These are phyloP conservation scores for Plantago rigida DNA, from an alignment of 305 asterid species.

Conservation along the genomic window DNA sequence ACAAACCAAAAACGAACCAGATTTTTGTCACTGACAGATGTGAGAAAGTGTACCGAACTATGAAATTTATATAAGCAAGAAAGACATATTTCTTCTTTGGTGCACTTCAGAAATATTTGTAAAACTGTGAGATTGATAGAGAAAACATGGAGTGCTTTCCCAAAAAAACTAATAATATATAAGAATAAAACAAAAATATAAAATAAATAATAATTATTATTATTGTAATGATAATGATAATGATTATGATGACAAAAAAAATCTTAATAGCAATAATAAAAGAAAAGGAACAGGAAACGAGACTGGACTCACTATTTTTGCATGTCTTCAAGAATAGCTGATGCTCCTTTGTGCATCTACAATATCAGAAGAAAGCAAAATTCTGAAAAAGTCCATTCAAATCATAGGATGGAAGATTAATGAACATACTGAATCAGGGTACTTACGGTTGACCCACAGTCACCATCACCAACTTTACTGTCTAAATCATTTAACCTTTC, in stretches of 20 bases:
- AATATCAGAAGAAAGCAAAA: slow-evolving; percentile 26
- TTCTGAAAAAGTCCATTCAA: slow-evolving; percentile 20
- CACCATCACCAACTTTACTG: slow-evolving; percentile 95
- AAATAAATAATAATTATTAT: too few relatives aligned
- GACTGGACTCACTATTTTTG: slow-evolving; percentile 50
- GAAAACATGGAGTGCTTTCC: too few relatives aligned
- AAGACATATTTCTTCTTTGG: not conserved
- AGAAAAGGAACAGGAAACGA: slow-evolving; percentile 21
- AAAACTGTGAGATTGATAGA: too few relatives aligned
- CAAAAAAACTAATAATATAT: too few relatives aligned
- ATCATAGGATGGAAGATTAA: slow-evolving; percentile 8
- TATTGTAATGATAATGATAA: too few relatives aligned
- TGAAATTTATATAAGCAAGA: not conserved
- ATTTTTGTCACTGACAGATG: not conserved
- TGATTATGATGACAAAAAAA: too few relatives aligned
- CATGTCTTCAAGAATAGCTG: slow-evolving; percentile 85
- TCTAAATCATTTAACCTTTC: slow-evolving; percentile 87
- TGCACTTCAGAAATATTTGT: not conserved
- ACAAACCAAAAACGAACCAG: not conserved
- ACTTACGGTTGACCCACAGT: slow-evolving; percentile 95
- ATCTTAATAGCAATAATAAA: too few relatives aligned
- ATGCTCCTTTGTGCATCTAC: slow-evolving; percentile 84
- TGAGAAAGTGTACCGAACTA: not conserved
- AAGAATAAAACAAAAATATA: too few relatives aligned
- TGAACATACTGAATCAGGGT: slow-evolving; percentile 13